Conservation (phyloP, 2,329 filamentous ascomycete species). For the Xylaria sp. region DNA sequence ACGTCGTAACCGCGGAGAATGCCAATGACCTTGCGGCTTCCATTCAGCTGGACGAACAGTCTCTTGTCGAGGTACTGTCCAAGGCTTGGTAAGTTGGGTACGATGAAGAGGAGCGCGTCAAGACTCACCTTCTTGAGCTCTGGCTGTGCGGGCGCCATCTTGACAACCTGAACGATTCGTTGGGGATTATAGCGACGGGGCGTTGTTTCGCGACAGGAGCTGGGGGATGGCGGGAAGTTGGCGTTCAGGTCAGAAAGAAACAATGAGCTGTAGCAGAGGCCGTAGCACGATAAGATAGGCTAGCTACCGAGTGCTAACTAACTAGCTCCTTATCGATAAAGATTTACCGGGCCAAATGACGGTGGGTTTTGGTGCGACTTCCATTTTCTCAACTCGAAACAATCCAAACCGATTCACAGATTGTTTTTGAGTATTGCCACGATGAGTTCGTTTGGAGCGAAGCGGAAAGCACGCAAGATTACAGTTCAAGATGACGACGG, state of each 20-base stretch:
- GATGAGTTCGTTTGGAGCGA: constrained; percentile 60
- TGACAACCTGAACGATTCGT: constrained; percentile 43
- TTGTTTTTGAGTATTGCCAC: constrained; percentile 17
- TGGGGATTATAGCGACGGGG: not conserved
- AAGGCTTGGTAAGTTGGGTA: constrained; percentile 17
- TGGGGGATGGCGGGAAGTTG: constrained; percentile 6
- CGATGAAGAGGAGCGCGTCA: constrained; percentile 3
- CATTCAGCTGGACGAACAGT: constrained; percentile 96
- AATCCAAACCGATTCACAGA: not conserved
- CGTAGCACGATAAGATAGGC: constrained; percentile 28
- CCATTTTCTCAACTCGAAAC: constrained; percentile 5
- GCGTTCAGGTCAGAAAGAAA: constrained; percentile 17
- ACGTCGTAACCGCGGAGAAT: constrained; percentile 96
- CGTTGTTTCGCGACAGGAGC: constrained; percentile 10
- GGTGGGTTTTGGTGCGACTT: constrained; percentile 6
- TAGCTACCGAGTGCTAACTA: no score
- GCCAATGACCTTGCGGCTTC: constrained; percentile 95
- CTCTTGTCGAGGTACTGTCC: constrained; percentile 96
- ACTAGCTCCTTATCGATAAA: constrained; percentile 33
- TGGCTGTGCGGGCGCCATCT: constrained; percentile 97
- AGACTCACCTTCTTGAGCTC: constrained; percentile 90
- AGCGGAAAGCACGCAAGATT: constrained; percentile 77
- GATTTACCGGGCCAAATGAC: constrained; percentile 8
- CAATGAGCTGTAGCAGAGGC: not conserved
- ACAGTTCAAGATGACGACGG: constrained; percentile 64